Percentiles rank a stretch among this genome's conserved stretches.
Conservation (phyloP, 495 filamentous ascomycete species). For the Annulohypoxylon stygium region DNA sequence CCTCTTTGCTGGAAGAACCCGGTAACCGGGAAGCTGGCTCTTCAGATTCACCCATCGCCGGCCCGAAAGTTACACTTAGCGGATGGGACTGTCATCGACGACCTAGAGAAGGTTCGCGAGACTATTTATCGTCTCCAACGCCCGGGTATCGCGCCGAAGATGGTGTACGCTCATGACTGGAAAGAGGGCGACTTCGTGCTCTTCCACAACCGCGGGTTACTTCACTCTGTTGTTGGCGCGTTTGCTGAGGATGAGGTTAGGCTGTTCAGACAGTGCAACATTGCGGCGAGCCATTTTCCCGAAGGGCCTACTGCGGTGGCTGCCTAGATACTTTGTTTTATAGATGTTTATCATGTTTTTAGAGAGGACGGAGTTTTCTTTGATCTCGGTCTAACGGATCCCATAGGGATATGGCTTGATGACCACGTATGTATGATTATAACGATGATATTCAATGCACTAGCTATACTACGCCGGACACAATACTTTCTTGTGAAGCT, state of each 20-base stretch:
- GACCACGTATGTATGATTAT: background rate
- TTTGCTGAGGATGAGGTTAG: slow-evolving; percentile 78
- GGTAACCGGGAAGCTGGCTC: slow-evolving; percentile 72
- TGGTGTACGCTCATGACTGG: slow-evolving; percentile 82
- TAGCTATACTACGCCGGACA: too few species aligned
- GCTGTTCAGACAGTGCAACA: slow-evolving; percentile 81
- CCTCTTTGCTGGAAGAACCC: slow-evolving; percentile 82
- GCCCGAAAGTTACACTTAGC: slow-evolving; percentile 72
- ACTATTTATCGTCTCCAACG: slow-evolving; percentile 76
- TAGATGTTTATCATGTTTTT: too few species aligned
- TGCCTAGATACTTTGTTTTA: background rate
- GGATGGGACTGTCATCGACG: slow-evolving; percentile 74
- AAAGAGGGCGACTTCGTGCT: slow-evolving; percentile 78
- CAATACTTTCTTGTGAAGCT: too few species aligned
- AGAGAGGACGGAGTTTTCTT: too few species aligned
- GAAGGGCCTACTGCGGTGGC: slow-evolving; percentile 55
- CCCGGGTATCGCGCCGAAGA: slow-evolving; percentile 74
- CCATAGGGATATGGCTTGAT: background rate
- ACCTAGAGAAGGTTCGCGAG: slow-evolving; percentile 72
- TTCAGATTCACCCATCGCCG: slow-evolving; percentile 78
- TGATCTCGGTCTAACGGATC: background rate
- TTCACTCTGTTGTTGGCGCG: slow-evolving; percentile 80
- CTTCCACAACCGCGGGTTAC: slow-evolving; percentile 78
- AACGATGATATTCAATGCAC: too few species aligned
- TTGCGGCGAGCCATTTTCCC: slow-evolving; percentile 70